These are phyloP conservation scores for Sambucus nigra DNA, from an alignment of 129 eudicot genomes.

Conservation along the genomic window DNA sequence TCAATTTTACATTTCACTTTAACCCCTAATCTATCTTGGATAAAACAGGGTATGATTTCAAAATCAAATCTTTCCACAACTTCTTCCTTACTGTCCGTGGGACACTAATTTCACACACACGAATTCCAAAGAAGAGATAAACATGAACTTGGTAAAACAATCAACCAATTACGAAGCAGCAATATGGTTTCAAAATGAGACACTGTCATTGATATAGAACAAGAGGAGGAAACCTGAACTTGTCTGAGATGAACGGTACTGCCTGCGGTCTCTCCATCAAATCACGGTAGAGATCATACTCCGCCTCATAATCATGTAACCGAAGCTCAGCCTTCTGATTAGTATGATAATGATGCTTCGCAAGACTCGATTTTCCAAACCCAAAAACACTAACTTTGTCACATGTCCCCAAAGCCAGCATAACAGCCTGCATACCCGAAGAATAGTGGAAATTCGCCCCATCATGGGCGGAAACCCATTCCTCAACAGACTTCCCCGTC, in stretches of 20 bases:
- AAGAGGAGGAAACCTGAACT: conserved; percentile 77
- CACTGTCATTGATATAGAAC: conserved; percentile 51
- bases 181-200: conserved; percentile 8
- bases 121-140: neutral
- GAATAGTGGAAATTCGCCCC: conserved; percentile 78
- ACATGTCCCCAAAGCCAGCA: conserved; percentile 79
- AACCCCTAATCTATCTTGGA: conserved; percentile 15
- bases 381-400: conserved; percentile 79
- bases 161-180: conserved; percentile 13
- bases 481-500: conserved; percentile 32
- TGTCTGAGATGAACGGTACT: conserved; percentile 63
- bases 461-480: conserved; percentile 68
- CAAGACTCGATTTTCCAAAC: conserved; percentile 61
- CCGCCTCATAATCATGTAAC: conserved; percentile 84
- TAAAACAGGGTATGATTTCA: conserved; percentile 12
- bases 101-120: conserved; percentile 22
- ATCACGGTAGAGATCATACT: conserved; percentile 75
- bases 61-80: neutral
- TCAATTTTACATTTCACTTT: conserved; percentile 3
- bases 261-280: conserved; percentile 50
- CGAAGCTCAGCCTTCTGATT: conserved; percentile 79
- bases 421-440: conserved; percentile 96
- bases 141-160: conserved; percentile 12
- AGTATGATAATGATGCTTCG: conserved; percentile 92
- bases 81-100: neutral